Evolutionary conservation across 371 early-diverging fungal genomes (phyloP).

Genomic region (Mortierella sp.): DNA sequence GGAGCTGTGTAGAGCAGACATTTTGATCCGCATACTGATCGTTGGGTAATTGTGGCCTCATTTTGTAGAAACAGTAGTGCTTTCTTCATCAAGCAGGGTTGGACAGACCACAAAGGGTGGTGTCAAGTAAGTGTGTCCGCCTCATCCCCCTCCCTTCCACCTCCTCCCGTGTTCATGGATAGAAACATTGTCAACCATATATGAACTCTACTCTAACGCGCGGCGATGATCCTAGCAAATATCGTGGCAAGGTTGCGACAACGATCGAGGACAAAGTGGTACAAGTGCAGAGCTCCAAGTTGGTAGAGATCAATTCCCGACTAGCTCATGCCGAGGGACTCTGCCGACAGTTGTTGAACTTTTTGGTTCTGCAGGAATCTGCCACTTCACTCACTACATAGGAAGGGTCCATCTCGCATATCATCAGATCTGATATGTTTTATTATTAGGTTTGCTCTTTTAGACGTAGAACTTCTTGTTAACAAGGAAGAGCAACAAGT

Average conservation of each 20-base stretch:
- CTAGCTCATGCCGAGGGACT: constrained; percentile 29
- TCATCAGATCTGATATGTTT: too few relatives aligned
- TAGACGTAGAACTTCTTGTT: constrained; percentile 86
- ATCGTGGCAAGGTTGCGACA: constrained; percentile 49
- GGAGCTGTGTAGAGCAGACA: neutral
- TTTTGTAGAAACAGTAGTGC: constrained; percentile 25
- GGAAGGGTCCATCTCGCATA: too few relatives aligned
- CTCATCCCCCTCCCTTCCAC: neutral
- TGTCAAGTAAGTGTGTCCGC: constrained; percentile 30
- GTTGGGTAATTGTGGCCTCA: neutral
- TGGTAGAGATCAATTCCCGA: constrained; percentile 31
- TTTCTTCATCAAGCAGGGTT: constrained; percentile 36
- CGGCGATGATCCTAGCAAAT: constrained; percentile 26
- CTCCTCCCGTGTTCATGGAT: neutral
- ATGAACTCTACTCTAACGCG: neutral
- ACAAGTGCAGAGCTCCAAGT: constrained; percentile 39
- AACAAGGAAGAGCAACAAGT: constrained; percentile 91
- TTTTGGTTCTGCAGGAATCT: constrained; percentile 42
- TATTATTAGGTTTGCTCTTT: too few relatives aligned
- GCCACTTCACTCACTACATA: too few relatives aligned
- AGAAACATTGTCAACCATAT: neutral
- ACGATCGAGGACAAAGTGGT: constrained; percentile 50
- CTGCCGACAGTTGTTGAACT: constrained; percentile 34
- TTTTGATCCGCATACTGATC: neutral
- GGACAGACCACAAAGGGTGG: constrained; percentile 51